Base-by-base conservation (phyloP, 163 green algal genomes). In the Chlorella variabilis region DNA sequence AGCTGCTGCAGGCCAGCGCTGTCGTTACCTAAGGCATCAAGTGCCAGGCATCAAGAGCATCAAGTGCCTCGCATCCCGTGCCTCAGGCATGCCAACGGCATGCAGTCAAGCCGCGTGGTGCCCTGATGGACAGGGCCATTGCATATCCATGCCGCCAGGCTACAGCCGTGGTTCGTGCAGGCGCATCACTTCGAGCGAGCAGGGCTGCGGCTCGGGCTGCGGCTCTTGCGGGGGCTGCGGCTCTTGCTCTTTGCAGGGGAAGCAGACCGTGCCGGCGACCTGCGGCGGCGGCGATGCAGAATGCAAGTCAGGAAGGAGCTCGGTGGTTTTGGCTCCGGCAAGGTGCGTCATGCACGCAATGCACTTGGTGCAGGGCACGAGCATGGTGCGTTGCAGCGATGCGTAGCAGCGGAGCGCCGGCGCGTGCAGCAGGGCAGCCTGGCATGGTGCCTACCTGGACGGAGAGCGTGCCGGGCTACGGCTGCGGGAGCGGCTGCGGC, bases 151-250 rank as follows among this genome's bases (percentile, higher is more conserved):
- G n/a, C n/a, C n/a, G n/a, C n/a, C n/a, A n/a, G n/a, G n/a, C n/a
- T n/a, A n/a, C n/a, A n/a, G n/a, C n/a, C n/a, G n/a, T n/a, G n/a
- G n/a, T n/a, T n/a, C n/a, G n/a, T n/a, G n/a, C n/a, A n/a, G n/a
- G 39, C 8, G 15, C 4, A 7, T 38, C 27, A 65, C 59, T 70
- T 70, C 29, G 61, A 75, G 38, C 59, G 66, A n/a, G 34, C 23
- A 20, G 31, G 36, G 23, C 66, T 49, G 34, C 34, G 66, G 38
- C 51, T 78, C 23, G 33, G 69, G 69, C 69, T 77, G 69, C 69
- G 69, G 38, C 65, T 73, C 65, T 49, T 76, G 42, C 36, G 66
- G 29, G 66, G 38, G 13, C 34, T 67, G 31, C 51, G 69, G 69
- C 45, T 63, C 29, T 29, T 42, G 38, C 38, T 56, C 38, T n/a